Base-by-base conservation (phyloP, 306 rosid species). In the Potentilla sterilis region DNA sequence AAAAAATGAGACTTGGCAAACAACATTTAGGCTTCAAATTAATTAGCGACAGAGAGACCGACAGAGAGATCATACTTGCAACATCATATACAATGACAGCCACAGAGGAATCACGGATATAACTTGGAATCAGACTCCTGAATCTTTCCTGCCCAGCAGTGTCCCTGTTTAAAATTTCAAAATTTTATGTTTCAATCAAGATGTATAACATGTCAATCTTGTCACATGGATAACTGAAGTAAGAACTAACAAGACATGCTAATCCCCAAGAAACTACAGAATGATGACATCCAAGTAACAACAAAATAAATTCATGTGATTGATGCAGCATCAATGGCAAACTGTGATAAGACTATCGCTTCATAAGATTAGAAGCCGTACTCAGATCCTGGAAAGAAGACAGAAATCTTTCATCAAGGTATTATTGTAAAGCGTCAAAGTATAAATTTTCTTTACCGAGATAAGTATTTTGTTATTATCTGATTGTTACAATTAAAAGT, bases 61-160 rank as follows among this genome's bases (percentile, higher is more conserved):
- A 57, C 47, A 34, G 43, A 70, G 65, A 52, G 37, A 59, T 48
- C 90, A 48, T 84, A 87, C 91, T 84, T 47, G 88, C 91, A 63
- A 87, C 85, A 70, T 87, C 87, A 71, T 75, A 87, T 32, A 87
- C 88, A 9, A 87, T 87, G 78, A 87, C 85, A 7, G 87, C 91
- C 35, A 87, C 88, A 24, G 91, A 87, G 24, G 91, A 87, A 80
- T 87, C 88, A 77, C 91, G 85, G 62, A 82, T 87, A 72, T 87
- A 87, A 83, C 91, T 87, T 2, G 87, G 88, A 65, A 87, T 87
- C 40, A 87, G 84, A 87, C 91, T 87, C 82, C 91, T 84, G 78
- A 87, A 87, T 73, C 91, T 84, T 78, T 87, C 91, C 81, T 87
- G 91, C 55, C 91, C 88, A 68, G 85, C 85, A 28, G 88, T 87